Percentiles rank a stretch among this genome's conserved stretches.
These are phyloP conservation scores for Aspergillus novoparasiticus DNA, from an alignment of 2,329 filamentous ascomycete species.

Conservation along the genomic window DNA sequence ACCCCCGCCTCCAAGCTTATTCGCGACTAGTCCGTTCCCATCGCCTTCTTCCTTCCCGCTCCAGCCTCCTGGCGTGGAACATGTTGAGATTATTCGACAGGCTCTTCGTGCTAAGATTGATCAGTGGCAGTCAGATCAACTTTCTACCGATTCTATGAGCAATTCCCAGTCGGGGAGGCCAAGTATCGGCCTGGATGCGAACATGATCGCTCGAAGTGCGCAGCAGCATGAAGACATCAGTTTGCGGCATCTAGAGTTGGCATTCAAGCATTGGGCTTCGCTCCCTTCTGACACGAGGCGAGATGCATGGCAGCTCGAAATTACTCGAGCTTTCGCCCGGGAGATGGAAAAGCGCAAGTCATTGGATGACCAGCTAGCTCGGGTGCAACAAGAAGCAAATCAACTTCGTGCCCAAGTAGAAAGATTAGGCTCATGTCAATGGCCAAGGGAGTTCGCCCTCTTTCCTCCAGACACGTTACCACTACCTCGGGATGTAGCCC, in stretches of 20 bases:
- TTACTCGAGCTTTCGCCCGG: slow-evolving; percentile 49
- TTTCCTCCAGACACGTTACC: slow-evolving; percentile 50
- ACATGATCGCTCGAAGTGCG: slow-evolving; percentile 50
- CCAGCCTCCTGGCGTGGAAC: slow-evolving; percentile 70
- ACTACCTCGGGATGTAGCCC: slow-evolving; percentile 40
- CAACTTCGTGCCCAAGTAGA: slow-evolving; percentile 53
- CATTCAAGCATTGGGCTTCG: slow-evolving; percentile 74
- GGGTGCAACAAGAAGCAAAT: slow-evolving; percentile 51
- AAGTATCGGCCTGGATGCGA: slow-evolving; percentile 34
- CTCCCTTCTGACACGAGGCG: slow-evolving; percentile 58
- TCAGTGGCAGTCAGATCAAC: slow-evolving; percentile 60
- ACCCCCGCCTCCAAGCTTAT: slow-evolving; percentile 77
- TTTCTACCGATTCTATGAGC: slow-evolving; percentile 35
- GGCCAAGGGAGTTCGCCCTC: slow-evolving; percentile 51
- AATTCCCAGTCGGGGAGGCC: slow-evolving; percentile 48
- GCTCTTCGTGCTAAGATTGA: slow-evolving; percentile 70
- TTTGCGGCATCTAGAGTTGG: slow-evolving; percentile 72
- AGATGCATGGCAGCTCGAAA: slow-evolving; percentile 51
- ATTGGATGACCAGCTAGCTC: slow-evolving; percentile 45
- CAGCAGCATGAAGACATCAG: slow-evolving; percentile 69
- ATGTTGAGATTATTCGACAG: slow-evolving; percentile 70
- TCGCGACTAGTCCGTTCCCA: slow-evolving; percentile 77
- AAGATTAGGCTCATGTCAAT: slow-evolving; percentile 49
- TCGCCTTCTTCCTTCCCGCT: slow-evolving; percentile 81
- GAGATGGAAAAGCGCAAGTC: slow-evolving; percentile 49